Evolutionary conservation across 805 yeast genomes (phyloP).

Genomic region (Hanseniaspora mollemarum): DNA sequence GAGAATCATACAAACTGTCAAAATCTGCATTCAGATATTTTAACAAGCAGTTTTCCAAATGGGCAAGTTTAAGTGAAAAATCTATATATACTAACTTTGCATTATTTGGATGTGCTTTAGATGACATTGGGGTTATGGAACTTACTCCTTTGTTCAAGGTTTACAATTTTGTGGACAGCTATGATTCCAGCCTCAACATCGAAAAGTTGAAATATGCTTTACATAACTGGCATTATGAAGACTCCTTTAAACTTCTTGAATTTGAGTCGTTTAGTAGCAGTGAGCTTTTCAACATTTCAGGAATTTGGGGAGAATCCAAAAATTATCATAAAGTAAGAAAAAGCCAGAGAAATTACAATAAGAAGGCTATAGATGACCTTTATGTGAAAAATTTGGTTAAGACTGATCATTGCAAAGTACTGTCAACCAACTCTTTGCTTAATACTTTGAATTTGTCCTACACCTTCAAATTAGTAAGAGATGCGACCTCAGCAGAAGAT

Average conservation of each 20-base stretch:
- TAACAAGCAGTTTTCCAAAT: neutral
- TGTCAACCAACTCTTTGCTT: neutral
- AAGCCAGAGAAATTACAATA: conserved; percentile 2
- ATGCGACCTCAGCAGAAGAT: neutral
- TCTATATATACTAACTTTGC: conserved; percentile 6
- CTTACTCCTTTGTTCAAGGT: neutral
- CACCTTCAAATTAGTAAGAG: conserved; percentile 8
- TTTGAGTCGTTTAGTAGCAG: conserved; percentile 10
- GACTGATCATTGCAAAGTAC: conserved; percentile 4
- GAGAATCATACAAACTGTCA: conserved; percentile 11
- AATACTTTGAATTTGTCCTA: conserved; percentile 5
- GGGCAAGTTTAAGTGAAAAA: neutral
- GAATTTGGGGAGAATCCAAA: conserved; percentile 10
- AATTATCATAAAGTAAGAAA: neutral
- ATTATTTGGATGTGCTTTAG: conserved; percentile 13
- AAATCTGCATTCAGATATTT: conserved; percentile 4
- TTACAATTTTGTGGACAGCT: conserved; percentile 9
- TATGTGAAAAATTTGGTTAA: conserved; percentile 13
- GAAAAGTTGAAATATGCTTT: neutral
- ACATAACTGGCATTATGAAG: conserved; percentile 3
- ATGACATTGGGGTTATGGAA: conserved; percentile 15
- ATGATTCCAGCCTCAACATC: neutral
- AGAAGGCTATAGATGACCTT: conserved; percentile 11
- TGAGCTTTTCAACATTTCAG: conserved; percentile 12
- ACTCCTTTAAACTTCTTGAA: conserved; percentile 4